phyloP scores from a whole-genome alignment of 176 grass and related monocot species.

The Zea luxurians region DNA sequence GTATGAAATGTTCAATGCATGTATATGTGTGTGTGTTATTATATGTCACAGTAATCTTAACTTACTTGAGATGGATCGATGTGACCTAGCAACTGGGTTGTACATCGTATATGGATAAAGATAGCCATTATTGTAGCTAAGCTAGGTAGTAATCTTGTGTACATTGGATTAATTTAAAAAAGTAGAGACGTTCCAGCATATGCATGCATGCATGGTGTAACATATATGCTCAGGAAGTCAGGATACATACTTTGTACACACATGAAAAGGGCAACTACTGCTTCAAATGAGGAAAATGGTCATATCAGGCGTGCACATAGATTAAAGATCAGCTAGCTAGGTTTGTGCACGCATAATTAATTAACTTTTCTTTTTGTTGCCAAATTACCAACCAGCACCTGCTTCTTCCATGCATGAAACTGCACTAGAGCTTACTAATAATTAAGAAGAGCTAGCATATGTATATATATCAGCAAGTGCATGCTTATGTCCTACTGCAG shows the following conservation, averaged over 20 bases:
- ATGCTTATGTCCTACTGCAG: no score
- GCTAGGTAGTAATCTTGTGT: neutral
- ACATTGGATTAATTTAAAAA: neutral
- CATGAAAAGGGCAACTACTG: neutral
- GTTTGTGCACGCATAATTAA: neutral
- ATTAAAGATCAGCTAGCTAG: no score
- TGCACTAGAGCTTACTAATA: neutral
- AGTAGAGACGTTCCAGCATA: neutral
- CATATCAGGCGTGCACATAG: no score
- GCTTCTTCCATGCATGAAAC: neutral
- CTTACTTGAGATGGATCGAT: neutral
- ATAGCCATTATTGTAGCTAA: neutral
- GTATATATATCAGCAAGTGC: neutral
- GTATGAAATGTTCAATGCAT: conserved; percentile 28
- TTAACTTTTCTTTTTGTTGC: neutral
- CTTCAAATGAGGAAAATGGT: no score
- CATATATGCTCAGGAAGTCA: neutral
- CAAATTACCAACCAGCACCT: neutral
- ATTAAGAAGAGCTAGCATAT: neutral
- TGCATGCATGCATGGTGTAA: neutral
- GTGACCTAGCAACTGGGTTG: neutral
- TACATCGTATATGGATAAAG: neutral
- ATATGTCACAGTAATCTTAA: conserved; percentile 22
- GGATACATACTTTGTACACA: neutral
- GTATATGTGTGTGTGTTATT: neutral